Evolutionary conservation across 805 yeast genomes (phyloP), one percentile per base, ranked within the genome.

Genomic region (Cyberlindnera maclurae): DNA sequence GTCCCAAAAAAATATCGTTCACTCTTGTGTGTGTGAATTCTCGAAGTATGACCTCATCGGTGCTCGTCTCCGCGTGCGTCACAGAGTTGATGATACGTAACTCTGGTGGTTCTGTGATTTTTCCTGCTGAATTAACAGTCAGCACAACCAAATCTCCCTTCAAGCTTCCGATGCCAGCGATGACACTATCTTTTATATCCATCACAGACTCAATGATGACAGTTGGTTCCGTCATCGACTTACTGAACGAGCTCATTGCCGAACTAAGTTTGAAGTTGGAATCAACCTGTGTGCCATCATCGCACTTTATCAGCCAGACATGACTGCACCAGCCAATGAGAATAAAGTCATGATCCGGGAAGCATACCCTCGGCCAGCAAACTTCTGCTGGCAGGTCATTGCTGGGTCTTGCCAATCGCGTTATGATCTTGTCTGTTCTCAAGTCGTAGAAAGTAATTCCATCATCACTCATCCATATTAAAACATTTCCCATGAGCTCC

Each of bases 251-350:
- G 17, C 65, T 63, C 38, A 66, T 64, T 15, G 68, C 69, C 38
- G 65, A 61, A 18, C 70, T 54, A 31, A 66, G 34, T 50, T 37
- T 52, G 58, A 38, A 49, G 36, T 41, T 43, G 29, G 26, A 26
- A 1, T 40, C 40, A 12, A 20, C 18, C 12, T 34, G 39, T 13
- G 38, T 20, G 17, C 50, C 38, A 31, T 44, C 36, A 26, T 71
- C 65, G 8, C 77, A 60, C 42, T 77, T 68, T 28, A 87, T 60
- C 15, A 71, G 63, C 94, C 95, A 89, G 3, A 90, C 66, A 45
- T 78, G 73, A 44, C 76, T 70, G 3, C 77, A 83, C 97, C 97
- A 93, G 0, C 89, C 95, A 18, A 93, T 70, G 1, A 84, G 59
- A 10, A 87, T 64, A 43, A 84, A 59, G 52, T 81, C 82, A 3